Percentiles rank a stretch among this genome's conserved stretches.
phyloP scores from a whole-genome alignment of 1,284 basidiomycete genomes.

The Puccinia brachypodii region DNA sequence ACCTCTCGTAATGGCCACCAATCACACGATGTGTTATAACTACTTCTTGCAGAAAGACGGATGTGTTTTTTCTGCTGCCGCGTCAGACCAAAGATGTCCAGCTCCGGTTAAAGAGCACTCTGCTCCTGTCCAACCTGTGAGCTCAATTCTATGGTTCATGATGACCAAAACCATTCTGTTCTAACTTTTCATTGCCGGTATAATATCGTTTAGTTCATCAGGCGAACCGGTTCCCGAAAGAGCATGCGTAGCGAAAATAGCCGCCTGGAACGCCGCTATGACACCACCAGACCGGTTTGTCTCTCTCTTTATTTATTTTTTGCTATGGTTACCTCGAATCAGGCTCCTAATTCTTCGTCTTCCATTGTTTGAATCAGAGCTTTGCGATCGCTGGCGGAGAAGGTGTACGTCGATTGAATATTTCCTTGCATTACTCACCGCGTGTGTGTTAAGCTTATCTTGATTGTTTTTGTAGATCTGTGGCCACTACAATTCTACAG shows the following conservation, averaged over 20 bases:
- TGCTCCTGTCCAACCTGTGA: background rate
- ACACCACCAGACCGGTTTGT: slow-evolving; percentile 2
- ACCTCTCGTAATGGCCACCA: slow-evolving; percentile 8
- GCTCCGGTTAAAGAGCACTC: background rate
- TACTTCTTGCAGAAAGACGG: slow-evolving; percentile 38
- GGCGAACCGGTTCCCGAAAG: too few relatives aligned
- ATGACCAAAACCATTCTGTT: too few relatives aligned
- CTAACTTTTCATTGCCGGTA: background rate
- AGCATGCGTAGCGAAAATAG: background rate
- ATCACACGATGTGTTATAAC: slow-evolving; percentile 29
- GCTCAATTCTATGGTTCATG: too few relatives aligned
- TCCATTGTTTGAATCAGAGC: background rate
- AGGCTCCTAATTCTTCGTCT: background rate
- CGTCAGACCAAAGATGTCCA: background rate
- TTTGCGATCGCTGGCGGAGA: background rate
- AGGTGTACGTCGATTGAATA: slow-evolving; percentile 15
- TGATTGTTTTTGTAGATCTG: slow-evolving; percentile 1
- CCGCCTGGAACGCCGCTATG: slow-evolving; percentile 19
- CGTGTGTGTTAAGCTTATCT: background rate
- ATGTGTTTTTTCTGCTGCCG: slow-evolving; percentile 20
- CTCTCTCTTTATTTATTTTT: too few relatives aligned
- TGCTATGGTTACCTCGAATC: background rate
- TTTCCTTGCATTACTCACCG: background rate
- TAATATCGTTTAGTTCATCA: background rate
- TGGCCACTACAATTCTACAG: slow-evolving; percentile 14